Percentiles rank a stretch among this genome's conserved stretches.
Conservation (phyloP, 768 basidiomycete species). For the Neoboletus subvelutipes region DNA sequence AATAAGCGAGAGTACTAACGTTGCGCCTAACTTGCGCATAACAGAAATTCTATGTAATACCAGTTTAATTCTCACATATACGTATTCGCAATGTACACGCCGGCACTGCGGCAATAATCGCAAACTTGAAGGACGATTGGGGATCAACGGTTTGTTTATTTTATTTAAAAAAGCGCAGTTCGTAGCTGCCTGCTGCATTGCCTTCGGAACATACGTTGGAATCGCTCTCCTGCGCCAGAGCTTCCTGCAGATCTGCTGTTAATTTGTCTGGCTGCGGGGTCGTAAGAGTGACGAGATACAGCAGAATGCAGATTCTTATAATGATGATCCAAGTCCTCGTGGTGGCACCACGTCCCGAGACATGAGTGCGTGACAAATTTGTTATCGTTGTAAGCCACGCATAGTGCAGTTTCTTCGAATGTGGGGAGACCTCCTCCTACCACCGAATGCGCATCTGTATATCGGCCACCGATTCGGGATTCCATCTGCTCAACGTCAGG, state of each 20-base stretch:
- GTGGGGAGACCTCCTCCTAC: background rate
- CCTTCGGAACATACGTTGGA: background rate
- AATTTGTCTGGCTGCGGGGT: no score
- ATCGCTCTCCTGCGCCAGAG: background rate
- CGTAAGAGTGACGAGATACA: background rate
- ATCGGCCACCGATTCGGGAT: no score
- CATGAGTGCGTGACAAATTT: background rate
- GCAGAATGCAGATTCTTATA: background rate
- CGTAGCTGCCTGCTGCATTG: background rate
- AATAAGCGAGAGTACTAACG: background rate
- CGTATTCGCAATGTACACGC: background rate
- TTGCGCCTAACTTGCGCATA: background rate
- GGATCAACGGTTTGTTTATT: background rate
- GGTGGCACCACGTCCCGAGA: background rate
- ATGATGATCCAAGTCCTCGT: background rate
- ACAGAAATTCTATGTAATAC: background rate
- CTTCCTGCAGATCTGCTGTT: background rate
- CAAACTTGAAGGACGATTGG: no score
- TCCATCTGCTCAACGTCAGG: no score
- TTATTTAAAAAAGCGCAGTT: background rate
- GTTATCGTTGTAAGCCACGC: background rate
- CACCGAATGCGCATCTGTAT: no score
- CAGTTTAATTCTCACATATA: background rate
- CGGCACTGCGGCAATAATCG: background rate
- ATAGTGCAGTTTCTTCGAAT: background rate